Evolutionary conservation across 148 eudicot species (phyloP).

Genomic region (Dianthus caryophyllus): DNA sequence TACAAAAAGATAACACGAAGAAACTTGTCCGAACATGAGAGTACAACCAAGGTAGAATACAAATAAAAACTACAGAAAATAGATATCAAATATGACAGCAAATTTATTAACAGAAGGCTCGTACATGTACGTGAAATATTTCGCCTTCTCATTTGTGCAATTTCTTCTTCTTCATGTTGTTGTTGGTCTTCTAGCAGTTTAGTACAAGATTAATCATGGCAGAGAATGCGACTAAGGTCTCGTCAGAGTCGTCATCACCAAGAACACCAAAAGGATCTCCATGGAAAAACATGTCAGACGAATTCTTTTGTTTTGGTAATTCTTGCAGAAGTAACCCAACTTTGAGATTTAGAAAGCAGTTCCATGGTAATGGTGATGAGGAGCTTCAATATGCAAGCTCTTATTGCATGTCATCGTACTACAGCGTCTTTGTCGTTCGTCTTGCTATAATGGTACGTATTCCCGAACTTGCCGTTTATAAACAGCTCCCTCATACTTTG

Average conservation of each 20-base stretch:
- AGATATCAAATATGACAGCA: conserved; percentile 16
- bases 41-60: too few species aligned
- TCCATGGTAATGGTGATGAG: conserved; percentile 61
- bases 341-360: conserved; percentile 34
- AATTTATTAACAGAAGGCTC: conserved; percentile 13
- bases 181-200: neutral
- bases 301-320: conserved; percentile 21
- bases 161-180: conserved; percentile 8
- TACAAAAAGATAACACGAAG: too few species aligned
- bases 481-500: neutral
- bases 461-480: neutral
- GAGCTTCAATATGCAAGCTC: conserved; percentile 57
- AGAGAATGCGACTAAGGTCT: conserved; percentile 13
- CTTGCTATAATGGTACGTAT: conserved; percentile 82
- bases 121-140: neutral
- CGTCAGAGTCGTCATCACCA: conserved; percentile 32
- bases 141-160: neutral
- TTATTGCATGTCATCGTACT: conserved; percentile 69
- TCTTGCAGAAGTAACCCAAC: conserved; percentile 30
- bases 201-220: conserved; percentile 20
- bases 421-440: conserved; percentile 91
- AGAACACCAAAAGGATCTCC: conserved; percentile 33
- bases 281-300: conserved; percentile 19
- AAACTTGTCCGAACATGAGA: too few species aligned
- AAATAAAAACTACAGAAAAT: conserved; percentile 13